A percentile compares a stretch with the other conserved stretches of the same genome.
These are phyloP conservation scores for Chrysopogon serrulatus DNA, from an alignment of 176 grass and related monocot species.

Conservation along the genomic window DNA sequence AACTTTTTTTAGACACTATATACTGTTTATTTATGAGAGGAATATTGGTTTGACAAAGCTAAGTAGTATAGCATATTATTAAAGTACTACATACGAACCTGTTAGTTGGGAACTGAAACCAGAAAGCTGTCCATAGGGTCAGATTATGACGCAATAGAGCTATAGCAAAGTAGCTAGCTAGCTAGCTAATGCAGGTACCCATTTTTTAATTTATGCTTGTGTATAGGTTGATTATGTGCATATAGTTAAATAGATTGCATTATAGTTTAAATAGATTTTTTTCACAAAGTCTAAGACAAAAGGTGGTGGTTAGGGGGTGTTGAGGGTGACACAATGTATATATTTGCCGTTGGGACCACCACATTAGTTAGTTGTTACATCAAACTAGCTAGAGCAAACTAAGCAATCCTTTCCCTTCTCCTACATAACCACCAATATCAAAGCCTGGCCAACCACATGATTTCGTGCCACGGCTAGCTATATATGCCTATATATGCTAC, in stretches of 20 bases:
- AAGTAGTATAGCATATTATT: neutral
- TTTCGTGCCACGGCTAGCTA: conserved; percentile 21
- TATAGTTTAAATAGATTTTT: neutral
- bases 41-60: neutral
- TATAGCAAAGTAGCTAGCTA: neutral
- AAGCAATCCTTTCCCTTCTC: conserved; percentile 3
- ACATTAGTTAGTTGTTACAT: conserved; percentile 51
- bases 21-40: neutral
- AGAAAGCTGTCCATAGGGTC: neutral
- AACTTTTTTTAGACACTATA: neutral
- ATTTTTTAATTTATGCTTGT: neutral
- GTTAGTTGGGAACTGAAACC: conserved; percentile 6
- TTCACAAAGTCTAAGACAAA: conserved; percentile 30
- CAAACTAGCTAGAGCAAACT: conserved; percentile 42
- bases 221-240: neutral
- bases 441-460: conserved; percentile 4
- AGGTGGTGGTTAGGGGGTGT: conserved; percentile 29
- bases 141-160: conserved; percentile 9
- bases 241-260: neutral
- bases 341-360: conserved; percentile 35
- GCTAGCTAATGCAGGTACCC: neutral
- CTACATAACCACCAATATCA: conserved; percentile 25
- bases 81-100: neutral
- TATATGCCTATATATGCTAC: conserved; percentile 40
- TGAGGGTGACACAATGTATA: conserved; percentile 22